phyloP scores from a whole-genome alignment of 768 basidiomycete genomes.

The Psilocybe azurescens region DNA sequence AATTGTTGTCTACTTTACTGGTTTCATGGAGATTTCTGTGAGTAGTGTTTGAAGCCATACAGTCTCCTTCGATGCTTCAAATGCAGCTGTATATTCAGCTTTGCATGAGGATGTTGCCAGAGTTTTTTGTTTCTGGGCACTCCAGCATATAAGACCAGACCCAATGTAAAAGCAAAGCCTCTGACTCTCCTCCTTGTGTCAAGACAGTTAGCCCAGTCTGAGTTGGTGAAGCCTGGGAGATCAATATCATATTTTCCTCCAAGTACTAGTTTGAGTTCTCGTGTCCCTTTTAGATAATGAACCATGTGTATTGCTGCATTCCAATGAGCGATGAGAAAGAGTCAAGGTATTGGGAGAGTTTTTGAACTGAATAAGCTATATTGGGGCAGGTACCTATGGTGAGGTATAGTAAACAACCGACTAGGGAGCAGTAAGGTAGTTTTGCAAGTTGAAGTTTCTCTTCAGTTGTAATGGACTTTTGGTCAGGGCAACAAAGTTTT shows the following conservation, averaged over 20 bases:
- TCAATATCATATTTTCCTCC: constrained; percentile 23
- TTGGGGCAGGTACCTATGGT: constrained; percentile 6
- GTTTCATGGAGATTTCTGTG: too few relatives aligned
- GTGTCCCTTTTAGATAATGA: constrained; percentile 25
- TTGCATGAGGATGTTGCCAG: constrained; percentile 25
- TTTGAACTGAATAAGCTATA: constrained; percentile 13
- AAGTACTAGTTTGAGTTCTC: constrained; percentile 17
- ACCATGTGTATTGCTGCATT: constrained; percentile 28
- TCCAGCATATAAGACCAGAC: constrained; percentile 33
- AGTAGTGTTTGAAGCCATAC: too few relatives aligned
- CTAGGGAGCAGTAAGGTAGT: constrained; percentile 23
- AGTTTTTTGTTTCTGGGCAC: neutral
- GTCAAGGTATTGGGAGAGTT: constrained; percentile 32
- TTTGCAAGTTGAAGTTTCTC: constrained; percentile 14
- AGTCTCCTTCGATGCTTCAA: constrained; percentile 31
- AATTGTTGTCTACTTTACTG: too few relatives aligned
- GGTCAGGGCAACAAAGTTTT: constrained; percentile 20
- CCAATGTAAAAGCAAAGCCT: constrained; percentile 29
- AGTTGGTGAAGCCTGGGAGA: constrained; percentile 28
- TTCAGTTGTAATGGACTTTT: neutral
- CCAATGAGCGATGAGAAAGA: constrained; percentile 30
- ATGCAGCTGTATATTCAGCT: constrained; percentile 49
- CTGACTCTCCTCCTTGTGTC: constrained; percentile 28
- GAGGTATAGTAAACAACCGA: constrained; percentile 5
- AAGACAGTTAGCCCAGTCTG: constrained; percentile 29